Evolutionary conservation across 345 rosid species (phyloP).

Genomic region (Psidium guajava): DNA sequence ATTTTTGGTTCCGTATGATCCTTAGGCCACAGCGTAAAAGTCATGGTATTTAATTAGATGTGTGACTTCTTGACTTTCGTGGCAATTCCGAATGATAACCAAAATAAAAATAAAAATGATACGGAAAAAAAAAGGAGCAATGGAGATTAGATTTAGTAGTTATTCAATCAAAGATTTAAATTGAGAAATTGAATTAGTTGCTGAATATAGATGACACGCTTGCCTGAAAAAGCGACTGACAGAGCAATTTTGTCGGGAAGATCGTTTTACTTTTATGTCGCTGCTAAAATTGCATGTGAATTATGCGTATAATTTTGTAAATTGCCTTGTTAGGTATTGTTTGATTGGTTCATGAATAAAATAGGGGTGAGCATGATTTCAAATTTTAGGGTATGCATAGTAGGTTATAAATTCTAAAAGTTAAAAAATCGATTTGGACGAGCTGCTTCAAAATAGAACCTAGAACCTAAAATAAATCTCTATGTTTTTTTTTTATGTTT

Average conservation of each 20-base stretch:
- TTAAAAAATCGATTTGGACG: too few relatives aligned
- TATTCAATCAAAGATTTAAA: background rate
- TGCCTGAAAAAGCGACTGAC: background rate
- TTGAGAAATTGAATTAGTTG: background rate
- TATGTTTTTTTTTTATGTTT: too few relatives aligned
- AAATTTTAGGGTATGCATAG: too few relatives aligned
- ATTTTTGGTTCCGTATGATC: background rate
- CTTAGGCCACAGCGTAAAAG: too few relatives aligned
- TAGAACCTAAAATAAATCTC: too few relatives aligned
- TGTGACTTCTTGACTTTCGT: background rate
- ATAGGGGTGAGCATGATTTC: too few relatives aligned
- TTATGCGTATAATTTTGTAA: too few relatives aligned
- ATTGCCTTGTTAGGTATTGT: too few relatives aligned
- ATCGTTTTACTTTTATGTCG: background rate
- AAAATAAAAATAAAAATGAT: background rate
- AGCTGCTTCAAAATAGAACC: too few relatives aligned
- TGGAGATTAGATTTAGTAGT: background rate
- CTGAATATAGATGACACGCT: background rate
- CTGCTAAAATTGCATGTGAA: background rate
- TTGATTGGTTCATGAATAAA: too few relatives aligned
- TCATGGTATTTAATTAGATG: fast-evolving
- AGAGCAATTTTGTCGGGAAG: background rate
- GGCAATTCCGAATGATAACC: background rate
- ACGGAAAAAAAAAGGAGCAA: background rate
- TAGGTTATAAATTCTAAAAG: too few relatives aligned